These are phyloP conservation scores for Suillus subluteus DNA, from an alignment of 768 basidiomycete species.

Conservation along the genomic window DNA sequence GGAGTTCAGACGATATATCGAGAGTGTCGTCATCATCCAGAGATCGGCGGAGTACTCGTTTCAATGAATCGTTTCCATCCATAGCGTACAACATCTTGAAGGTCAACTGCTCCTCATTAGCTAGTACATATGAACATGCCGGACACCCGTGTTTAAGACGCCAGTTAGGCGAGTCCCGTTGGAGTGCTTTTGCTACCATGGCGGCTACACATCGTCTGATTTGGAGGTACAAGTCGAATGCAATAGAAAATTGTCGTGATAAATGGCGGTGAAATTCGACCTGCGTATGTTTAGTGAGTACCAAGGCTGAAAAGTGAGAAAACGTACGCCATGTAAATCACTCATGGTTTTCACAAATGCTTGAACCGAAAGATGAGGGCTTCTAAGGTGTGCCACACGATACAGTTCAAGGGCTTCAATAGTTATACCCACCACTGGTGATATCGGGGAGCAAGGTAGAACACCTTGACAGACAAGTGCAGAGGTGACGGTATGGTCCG, in stretches of 20 bases:
- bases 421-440: slow-evolving; percentile 14
- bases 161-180: slow-evolving; percentile 11
- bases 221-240: slow-evolving; percentile 32
- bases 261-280: slow-evolving; percentile 17
- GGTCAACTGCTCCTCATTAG: neutral
- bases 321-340: neutral
- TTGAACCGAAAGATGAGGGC: neutral
- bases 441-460: slow-evolving; percentile 15
- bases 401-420: slow-evolving; percentile 6
- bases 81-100: slow-evolving; percentile 17
- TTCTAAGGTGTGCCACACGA: neutral
- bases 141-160: slow-evolving; percentile 13
- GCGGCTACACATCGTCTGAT: slow-evolving; percentile 21
- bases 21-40: too few relatives aligned
- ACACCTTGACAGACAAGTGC: slow-evolving; percentile 17
- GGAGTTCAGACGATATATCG: too few relatives aligned
- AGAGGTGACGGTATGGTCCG: neutral
- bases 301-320: too few relatives aligned
- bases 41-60: too few relatives aligned
- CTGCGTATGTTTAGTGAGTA: neutral
- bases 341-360: neutral
- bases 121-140: slow-evolving; percentile 12
- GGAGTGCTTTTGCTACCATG: slow-evolving; percentile 17
- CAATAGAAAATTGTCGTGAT: slow-evolving; percentile 26
- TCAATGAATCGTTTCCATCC: slow-evolving; percentile 9